phyloP scores from a whole-genome alignment of 805 yeast genomes.

The Vanderwaltozyma tropicalis region DNA sequence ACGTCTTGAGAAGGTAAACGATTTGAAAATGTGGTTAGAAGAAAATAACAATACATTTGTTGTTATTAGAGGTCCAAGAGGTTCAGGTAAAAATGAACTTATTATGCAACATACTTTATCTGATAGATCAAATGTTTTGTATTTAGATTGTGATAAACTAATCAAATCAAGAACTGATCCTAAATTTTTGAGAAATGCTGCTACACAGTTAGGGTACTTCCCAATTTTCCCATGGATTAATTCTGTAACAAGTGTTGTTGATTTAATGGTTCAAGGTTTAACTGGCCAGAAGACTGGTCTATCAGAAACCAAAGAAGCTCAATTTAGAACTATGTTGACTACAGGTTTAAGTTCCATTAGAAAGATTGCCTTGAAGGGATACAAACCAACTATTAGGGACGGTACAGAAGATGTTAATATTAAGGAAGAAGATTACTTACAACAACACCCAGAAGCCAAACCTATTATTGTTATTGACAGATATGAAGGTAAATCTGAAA shows the following conservation, averaged over 20 bases:
- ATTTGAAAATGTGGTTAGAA: constrained; percentile 64
- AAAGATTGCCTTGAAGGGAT: constrained; percentile 44
- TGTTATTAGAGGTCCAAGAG: constrained; percentile 84
- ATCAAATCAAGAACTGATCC: constrained; percentile 67
- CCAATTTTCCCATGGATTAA: constrained; percentile 93
- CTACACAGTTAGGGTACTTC: constrained; percentile 76
- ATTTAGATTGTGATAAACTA: constrained; percentile 70
- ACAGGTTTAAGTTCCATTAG: constrained; percentile 66
- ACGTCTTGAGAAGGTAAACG: constrained; percentile 54
- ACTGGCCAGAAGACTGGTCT: constrained; percentile 92
- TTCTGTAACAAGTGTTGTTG: constrained; percentile 65
- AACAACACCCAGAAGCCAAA: constrained; percentile 73
- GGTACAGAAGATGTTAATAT: constrained; percentile 29
- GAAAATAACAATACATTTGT: constrained; percentile 90
- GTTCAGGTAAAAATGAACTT: constrained; percentile 83
- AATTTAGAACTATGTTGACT: constrained; percentile 68
- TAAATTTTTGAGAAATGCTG: constrained; percentile 53
- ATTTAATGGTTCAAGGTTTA: constrained; percentile 76
- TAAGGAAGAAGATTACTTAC: constrained; percentile 73
- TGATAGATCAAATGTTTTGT: constrained; percentile 50
- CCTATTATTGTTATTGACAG: constrained; percentile 82
- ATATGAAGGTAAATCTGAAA: constrained; percentile 48
- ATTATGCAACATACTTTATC: constrained; percentile 58
- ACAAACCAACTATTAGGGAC: constrained; percentile 26
- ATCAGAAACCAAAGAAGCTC: constrained; percentile 72